These are phyloP conservation scores for Heterobasidion occidentale DNA, from an alignment of 1,284 basidiomycete genomes.

Conservation along the genomic window DNA sequence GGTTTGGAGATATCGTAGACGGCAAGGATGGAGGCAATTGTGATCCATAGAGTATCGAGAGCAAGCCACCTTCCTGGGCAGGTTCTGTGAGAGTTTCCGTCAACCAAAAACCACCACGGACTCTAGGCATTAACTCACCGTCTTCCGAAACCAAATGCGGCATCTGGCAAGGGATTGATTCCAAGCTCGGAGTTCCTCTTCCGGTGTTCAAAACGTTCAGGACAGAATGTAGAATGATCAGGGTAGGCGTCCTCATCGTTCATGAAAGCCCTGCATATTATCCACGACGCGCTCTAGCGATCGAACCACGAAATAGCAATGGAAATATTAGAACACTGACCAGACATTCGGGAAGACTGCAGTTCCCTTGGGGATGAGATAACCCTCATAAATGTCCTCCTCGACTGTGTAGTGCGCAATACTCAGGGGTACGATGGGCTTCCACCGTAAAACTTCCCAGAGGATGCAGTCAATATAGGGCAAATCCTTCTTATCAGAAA, in stretches of 20 bases:
- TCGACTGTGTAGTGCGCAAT: not conserved
- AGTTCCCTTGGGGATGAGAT: conserved; percentile 1
- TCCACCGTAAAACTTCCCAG: not conserved
- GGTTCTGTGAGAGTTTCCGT: not conserved
- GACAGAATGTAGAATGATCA: not conserved
- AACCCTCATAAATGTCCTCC: conserved; percentile 6
- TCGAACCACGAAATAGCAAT: not conserved
- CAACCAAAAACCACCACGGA: conserved; percentile 8
- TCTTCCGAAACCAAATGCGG: conserved; percentile 1
- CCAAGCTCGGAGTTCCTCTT: not conserved
- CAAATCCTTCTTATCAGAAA: not conserved
- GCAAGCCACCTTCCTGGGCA: not conserved
- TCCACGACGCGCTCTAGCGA: not conserved
- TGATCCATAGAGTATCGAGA: not conserved
- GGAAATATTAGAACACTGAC: not conserved
- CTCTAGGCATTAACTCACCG: conserved; percentile 12
- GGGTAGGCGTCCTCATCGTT: not conserved
- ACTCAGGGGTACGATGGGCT: not conserved
- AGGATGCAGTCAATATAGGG: conserved; percentile 3
- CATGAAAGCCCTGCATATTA: not conserved
- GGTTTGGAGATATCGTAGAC: not conserved
- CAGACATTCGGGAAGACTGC: not conserved
- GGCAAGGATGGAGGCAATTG: not conserved
- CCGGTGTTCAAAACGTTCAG: not conserved
- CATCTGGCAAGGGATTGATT: not conserved